Evolutionary conservation across 345 rosid species (phyloP).

Genomic region (Sisymbrium irio): DNA sequence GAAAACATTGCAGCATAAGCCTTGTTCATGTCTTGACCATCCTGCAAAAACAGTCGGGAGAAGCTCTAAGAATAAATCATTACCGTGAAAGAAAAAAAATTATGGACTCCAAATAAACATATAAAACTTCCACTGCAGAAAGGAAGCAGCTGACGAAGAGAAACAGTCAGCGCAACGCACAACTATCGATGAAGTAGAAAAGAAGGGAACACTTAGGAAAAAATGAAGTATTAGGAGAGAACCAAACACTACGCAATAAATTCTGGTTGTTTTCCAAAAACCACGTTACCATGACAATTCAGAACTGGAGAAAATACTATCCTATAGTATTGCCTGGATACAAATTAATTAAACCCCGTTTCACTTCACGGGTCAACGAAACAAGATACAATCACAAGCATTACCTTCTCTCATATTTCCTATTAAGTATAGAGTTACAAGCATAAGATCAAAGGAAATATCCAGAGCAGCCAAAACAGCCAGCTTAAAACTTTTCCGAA

Average conservation of each 20-base stretch:
- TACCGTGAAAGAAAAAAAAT: slow-evolving; percentile 4
- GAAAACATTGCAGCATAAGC: slow-evolving; percentile 83
- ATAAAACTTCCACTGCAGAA: slow-evolving; percentile 17
- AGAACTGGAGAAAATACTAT: not conserved
- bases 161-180: slow-evolving; percentile 1
- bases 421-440: not conserved
- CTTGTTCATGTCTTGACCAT: slow-evolving; percentile 62
- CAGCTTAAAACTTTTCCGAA: not conserved
- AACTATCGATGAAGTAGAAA: not conserved
- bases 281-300: not conserved
- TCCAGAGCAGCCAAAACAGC: slow-evolving; percentile 17
- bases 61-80: not conserved
- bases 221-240: slow-evolving; percentile 4
- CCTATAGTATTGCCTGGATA: not conserved
- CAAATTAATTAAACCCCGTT: not conserved
- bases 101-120: not conserved
- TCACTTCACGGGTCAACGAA: not conserved
- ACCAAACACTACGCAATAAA: too few species aligned
- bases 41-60: slow-evolving; percentile 46
- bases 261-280: not conserved
- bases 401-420: not conserved
- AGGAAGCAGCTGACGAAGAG: not conserved
- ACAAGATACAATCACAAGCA: slow-evolving; percentile 9
- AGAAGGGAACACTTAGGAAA: not conserved
- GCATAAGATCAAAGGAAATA: not conserved